Percentiles rank a stretch among this genome's conserved stretches.
phyloP scores from a whole-genome alignment of 192 early-diverging fungal genomes.

The Jimgerdemannia flammicorona region DNA sequence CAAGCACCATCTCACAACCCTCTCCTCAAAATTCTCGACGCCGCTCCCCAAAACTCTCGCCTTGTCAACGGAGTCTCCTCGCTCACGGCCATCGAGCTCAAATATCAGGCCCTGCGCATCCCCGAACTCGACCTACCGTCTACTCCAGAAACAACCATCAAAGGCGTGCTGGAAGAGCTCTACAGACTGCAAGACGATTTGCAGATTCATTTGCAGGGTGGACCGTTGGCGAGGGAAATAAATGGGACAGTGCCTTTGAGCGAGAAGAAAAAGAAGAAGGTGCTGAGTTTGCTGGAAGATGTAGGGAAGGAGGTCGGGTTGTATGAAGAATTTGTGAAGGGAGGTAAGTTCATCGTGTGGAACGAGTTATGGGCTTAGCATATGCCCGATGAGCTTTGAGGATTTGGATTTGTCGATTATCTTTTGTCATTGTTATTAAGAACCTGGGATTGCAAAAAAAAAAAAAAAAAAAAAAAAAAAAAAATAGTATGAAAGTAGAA shows the following conservation, averaged over 20 bases:
- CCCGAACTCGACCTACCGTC: conserved; percentile 52
- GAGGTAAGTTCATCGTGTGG: conserved; percentile 29
- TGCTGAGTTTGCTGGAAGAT: conserved; percentile 45
- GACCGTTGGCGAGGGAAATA: conserved; percentile 32
- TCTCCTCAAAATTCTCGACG: conserved; percentile 16
- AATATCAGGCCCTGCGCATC: conserved; percentile 48
- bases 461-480: not conserved
- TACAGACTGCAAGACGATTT: conserved; percentile 56
- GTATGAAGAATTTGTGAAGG: conserved; percentile 61
- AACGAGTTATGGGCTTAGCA: too few species aligned
- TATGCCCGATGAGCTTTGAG: not conserved
- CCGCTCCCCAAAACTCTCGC: conserved; percentile 21
- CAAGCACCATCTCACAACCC: conserved; percentile 13
- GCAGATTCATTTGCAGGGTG: conserved; percentile 58
- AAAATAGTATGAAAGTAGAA: not conserved
- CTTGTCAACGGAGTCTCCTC: conserved; percentile 54
- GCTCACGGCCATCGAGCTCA: conserved; percentile 45
- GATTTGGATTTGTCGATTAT: not conserved
- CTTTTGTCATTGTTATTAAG: too few species aligned
- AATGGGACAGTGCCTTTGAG: conserved; percentile 8
- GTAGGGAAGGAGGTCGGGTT: conserved; percentile 50
- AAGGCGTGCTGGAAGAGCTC: conserved; percentile 41
- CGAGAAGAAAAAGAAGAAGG: conserved; percentile 37
- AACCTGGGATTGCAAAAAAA: not conserved
- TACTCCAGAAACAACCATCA: conserved; percentile 50